These are phyloP conservation scores for Yarrowia porcina DNA, from an alignment of 805 yeast genomes.

Conservation along the genomic window DNA sequence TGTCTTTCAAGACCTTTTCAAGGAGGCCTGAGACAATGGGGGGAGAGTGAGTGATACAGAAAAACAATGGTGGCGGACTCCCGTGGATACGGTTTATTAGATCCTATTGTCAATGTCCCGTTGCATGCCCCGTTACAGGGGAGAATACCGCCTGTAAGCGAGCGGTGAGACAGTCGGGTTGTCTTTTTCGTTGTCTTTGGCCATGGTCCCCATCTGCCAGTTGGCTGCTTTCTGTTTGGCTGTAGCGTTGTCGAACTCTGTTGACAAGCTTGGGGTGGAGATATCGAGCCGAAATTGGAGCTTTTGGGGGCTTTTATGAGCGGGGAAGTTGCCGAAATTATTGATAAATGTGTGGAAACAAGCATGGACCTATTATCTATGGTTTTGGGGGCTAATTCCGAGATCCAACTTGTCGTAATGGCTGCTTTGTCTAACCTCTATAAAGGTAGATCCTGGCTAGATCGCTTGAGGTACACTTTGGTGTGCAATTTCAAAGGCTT, in stretches of 20 bases:
- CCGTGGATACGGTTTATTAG: not conserved
- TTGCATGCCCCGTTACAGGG: not conserved
- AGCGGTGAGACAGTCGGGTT: not conserved
- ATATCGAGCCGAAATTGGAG: not conserved
- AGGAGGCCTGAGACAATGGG: conserved; percentile 1
- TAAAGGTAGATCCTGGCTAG: not conserved
- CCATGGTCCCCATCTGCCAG: not conserved
- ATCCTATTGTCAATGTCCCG: not conserved
- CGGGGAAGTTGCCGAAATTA: not conserved
- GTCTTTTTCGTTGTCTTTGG: too few species aligned
- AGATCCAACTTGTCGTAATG: not conserved
- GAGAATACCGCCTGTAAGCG: not conserved
- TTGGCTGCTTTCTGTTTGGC: conserved; percentile 6
- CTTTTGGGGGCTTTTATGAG: not conserved
- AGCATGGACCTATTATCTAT: too few species aligned
- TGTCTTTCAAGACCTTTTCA: not conserved
- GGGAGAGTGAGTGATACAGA: too few species aligned
- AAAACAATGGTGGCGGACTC: not conserved
- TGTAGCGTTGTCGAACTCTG: not conserved
- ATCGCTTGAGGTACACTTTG: conserved; percentile 2
- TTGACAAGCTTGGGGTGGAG: not conserved
- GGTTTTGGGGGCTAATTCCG: too few species aligned
- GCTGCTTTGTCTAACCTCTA: not conserved
- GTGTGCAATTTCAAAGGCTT: not conserved
- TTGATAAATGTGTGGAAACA: too few species aligned